Percentiles rank a stretch among this genome's conserved stretches.
phyloP scores from a whole-genome alignment of 148 eudicot species.

The Rhododendron ferrugineum region DNA sequence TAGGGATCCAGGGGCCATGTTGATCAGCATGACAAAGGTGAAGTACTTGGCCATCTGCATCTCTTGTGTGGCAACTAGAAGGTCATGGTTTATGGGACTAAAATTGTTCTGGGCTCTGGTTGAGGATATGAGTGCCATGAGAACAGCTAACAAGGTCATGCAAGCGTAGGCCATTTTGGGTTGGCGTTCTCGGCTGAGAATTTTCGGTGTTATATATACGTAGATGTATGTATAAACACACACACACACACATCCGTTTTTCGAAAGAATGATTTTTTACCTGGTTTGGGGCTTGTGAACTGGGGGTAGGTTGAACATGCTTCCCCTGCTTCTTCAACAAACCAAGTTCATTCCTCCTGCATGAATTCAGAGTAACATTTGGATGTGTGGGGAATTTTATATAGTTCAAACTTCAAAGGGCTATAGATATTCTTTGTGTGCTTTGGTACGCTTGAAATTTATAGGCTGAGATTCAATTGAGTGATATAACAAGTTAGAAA shows the following conservation, averaged over 20 bases:
- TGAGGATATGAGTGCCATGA: constrained; percentile 10
- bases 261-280: background rate
- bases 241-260: background rate
- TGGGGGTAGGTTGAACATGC: constrained; percentile 35
- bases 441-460: background rate
- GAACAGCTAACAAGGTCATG: constrained; percentile 25
- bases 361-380: constrained; percentile 16
- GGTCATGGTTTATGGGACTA: constrained; percentile 27
- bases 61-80: constrained; percentile 44
- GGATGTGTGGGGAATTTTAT: background rate
- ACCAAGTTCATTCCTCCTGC: constrained; percentile 30
- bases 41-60: constrained; percentile 73
- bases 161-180: background rate
- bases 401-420: constrained; percentile 7
- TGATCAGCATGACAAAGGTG: constrained; percentile 61
- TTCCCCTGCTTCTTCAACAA: constrained; percentile 34
- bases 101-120: constrained; percentile 20
- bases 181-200: background rate
- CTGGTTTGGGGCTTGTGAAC: background rate
- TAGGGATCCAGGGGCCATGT: constrained; percentile 44
- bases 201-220: background rate
- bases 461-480: background rate
- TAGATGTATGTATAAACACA: background rate
- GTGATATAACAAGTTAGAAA: background rate
- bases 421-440: constrained; percentile 24